These are phyloP conservation scores for Termitomyces sp. DNA, from an alignment of 768 basidiomycete species.

Conservation along the genomic window DNA sequence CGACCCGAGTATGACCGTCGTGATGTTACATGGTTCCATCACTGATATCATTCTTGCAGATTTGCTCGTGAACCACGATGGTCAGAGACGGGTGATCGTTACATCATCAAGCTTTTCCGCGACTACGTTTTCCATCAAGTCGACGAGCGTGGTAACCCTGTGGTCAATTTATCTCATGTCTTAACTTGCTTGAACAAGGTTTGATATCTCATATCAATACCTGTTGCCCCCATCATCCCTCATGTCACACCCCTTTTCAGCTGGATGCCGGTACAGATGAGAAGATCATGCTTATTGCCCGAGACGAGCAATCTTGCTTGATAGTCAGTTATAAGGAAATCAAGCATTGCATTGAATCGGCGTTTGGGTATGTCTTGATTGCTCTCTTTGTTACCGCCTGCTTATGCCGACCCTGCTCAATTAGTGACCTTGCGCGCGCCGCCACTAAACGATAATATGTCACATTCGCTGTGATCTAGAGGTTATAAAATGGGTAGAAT, in stretches of 20 bases:
- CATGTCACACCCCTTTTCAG: slow-evolving; percentile 35
- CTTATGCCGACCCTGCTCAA: slow-evolving; percentile 4
- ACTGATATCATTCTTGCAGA: slow-evolving; percentile 35
- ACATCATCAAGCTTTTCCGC: slow-evolving; percentile 96
- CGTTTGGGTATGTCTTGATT: slow-evolving; percentile 67
- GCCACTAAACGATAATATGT: slow-evolving; percentile 21
- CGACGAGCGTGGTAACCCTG: slow-evolving; percentile 85
- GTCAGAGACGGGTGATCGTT: slow-evolving; percentile 98
- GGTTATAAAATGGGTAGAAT: slow-evolving; percentile 64
- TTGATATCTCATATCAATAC: slow-evolving; percentile 17
- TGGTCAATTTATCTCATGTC: slow-evolving; percentile 89
- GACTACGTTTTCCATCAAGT: slow-evolving; percentile 99
- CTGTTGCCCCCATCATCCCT: background rate
- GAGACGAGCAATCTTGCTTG: slow-evolving; percentile 95
- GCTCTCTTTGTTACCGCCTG: background rate
- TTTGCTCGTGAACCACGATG: slow-evolving; percentile 95
- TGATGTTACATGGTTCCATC: background rate
- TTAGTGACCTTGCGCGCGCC: slow-evolving; percentile 48
- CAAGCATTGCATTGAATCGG: slow-evolving; percentile 79
- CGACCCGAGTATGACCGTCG: slow-evolving; percentile 75
- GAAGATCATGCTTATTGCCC: slow-evolving; percentile 88
- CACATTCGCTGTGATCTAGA: background rate
- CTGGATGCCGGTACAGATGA: slow-evolving; percentile 94
- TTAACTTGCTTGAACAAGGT: slow-evolving; percentile 93
- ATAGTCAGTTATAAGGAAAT: slow-evolving; percentile 93